A percentile compares a stretch with the other conserved stretches of the same genome.
phyloP scores from a whole-genome alignment of 148 eudicot genomes.

The Oxyria digyna region DNA sequence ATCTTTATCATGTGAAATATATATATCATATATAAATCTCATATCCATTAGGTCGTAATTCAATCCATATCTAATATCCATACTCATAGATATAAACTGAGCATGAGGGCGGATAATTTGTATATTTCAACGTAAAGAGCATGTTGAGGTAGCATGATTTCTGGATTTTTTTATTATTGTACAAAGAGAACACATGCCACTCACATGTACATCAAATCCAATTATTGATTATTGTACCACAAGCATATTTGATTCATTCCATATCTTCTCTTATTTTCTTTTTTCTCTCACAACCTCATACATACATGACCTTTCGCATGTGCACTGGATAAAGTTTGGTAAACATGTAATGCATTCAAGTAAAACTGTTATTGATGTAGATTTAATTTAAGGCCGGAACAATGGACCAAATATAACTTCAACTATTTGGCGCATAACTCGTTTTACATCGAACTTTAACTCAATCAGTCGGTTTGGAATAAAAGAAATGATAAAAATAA shows the following conservation, averaged over 20 bases:
- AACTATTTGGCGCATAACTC: too few species aligned
- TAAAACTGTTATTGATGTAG: not conserved
- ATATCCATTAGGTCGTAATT: too few species aligned
- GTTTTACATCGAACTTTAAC: too few species aligned
- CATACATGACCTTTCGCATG: not conserved
- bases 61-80: too few species aligned
- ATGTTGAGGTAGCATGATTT: not conserved
- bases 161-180: not conserved
- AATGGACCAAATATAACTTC: too few species aligned
- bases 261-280: not conserved
- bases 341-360: too few species aligned
- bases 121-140: not conserved
- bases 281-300: not conserved
- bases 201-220: conserved; percentile 3
- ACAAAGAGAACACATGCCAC: not conserved
- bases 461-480: too few species aligned
- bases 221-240: not conserved
- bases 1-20: too few species aligned
- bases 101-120: not conserved
- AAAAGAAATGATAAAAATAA: too few species aligned
- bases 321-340: not conserved
- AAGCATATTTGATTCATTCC: not conserved
- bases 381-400: too few species aligned
- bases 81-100: too few species aligned
- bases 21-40: too few species aligned